Percentiles rank a stretch among this genome's conserved stretches.
Evolutionary conservation across 2,329 filamentous ascomycete species (phyloP).

Genomic region (Alternaria sp.): DNA sequence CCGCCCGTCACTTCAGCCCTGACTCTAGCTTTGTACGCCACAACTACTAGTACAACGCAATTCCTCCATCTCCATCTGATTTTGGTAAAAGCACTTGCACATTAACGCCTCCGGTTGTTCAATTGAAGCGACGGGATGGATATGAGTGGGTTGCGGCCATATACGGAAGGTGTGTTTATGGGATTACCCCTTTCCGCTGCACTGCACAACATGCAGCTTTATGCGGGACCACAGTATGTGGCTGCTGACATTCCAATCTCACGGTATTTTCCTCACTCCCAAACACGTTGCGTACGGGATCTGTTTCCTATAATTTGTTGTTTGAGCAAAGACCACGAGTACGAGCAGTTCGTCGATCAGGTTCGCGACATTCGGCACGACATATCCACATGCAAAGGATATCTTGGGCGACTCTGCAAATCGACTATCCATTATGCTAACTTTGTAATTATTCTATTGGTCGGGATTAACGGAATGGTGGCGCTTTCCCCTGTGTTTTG

Average conservation of each 20-base stretch:
- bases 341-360: slow-evolving; percentile 5
- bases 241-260: background rate
- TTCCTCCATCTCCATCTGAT: background rate
- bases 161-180: background rate
- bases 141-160: background rate
- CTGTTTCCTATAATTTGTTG: background rate
- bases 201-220: background rate
- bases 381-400: background rate
- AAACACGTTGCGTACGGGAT: background rate
- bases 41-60: background rate
- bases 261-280: background rate
- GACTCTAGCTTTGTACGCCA: background rate
- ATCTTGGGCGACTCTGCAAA: background rate
- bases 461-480: background rate
- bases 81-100: background rate
- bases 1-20: slow-evolving; percentile 4
- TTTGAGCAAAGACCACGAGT: slow-evolving; percentile 1
- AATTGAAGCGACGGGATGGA: background rate
- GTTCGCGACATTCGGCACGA: background rate
- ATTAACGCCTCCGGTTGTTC: background rate
- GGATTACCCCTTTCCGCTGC: background rate
- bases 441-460: background rate
- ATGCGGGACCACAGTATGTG: background rate
- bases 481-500: slow-evolving; percentile 4
- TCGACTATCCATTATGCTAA: background rate